A percentile compares a stretch with the other conserved stretches of the same genome.
These are phyloP conservation scores for Cardamine occulta DNA, from an alignment of 345 rosid genomes.

Conservation along the genomic window DNA sequence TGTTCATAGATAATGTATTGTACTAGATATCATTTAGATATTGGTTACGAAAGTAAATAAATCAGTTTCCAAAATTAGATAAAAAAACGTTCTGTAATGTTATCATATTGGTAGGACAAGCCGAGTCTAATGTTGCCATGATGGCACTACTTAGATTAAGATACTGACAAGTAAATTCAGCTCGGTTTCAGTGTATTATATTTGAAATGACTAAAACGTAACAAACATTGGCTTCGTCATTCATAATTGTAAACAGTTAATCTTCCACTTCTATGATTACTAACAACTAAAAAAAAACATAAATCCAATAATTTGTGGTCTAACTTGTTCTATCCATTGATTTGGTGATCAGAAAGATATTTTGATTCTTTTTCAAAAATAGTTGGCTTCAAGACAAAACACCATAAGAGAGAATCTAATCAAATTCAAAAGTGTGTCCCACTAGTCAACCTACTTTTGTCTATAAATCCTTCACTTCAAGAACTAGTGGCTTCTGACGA, in stretches of 20 bases:
- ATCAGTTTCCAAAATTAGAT: background rate
- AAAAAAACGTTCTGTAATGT: background rate
- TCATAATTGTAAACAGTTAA: background rate
- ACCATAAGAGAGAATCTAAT: slow-evolving; percentile 39
- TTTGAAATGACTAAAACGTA: background rate
- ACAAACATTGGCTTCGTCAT: slow-evolving; percentile 2
- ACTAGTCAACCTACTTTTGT: slow-evolving; percentile 45
- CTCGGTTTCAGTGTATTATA: background rate
- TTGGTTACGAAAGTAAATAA: slow-evolving; percentile 2
- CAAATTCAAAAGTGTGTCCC: slow-evolving; percentile 34
- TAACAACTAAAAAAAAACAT: background rate
- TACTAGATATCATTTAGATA: background rate
- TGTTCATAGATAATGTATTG: slow-evolving; percentile 6
- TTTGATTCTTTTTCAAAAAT: slow-evolving; percentile 18
- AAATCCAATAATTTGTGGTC: background rate
- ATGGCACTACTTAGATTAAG: slow-evolving; percentile 6
- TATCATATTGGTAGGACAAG: slow-evolving; percentile 20
- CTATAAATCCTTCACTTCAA: slow-evolving; percentile 41
- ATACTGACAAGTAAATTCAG: slow-evolving; percentile 15
- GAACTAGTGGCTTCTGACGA: slow-evolving; percentile 42
- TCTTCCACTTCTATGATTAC: slow-evolving; percentile 9
- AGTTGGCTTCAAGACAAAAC: slow-evolving; percentile 28
- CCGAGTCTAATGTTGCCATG: slow-evolving; percentile 17
- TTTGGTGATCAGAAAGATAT: slow-evolving; percentile 18
- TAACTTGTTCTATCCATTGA: slow-evolving; percentile 11